These are phyloP conservation scores for Penicillium sclerotiorum DNA, from an alignment of 2,329 filamentous ascomycete genomes.

Conservation along the genomic window DNA sequence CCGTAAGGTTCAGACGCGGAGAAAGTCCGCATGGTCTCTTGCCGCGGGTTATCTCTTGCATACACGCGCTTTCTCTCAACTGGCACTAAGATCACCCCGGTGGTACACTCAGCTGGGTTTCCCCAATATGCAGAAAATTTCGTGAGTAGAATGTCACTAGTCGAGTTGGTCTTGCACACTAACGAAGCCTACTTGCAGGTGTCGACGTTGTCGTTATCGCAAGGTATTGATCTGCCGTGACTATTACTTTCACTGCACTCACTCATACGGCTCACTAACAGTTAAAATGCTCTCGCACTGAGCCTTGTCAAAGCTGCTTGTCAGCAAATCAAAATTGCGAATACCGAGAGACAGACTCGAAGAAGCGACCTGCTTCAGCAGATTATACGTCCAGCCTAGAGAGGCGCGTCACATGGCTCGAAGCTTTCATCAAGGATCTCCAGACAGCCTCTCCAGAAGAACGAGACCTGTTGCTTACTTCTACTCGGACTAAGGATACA, in stretches of 20 bases:
- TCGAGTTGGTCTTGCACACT: background rate
- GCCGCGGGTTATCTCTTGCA: no score
- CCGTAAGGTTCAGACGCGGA: no score
- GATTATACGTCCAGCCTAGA: background rate
- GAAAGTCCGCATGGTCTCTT: no score
- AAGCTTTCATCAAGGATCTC: background rate
- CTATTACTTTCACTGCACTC: no score
- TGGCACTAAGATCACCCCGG: no score
- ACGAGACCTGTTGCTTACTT: background rate
- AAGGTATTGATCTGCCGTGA: no score
- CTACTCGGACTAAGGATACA: background rate
- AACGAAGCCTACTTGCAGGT: background rate
- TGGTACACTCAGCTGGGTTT: no score
- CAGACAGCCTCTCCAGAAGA: background rate
- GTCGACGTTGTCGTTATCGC: background rate
- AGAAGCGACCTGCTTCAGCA: background rate
- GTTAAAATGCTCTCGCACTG: background rate
- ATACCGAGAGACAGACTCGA: background rate
- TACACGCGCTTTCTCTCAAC: no score
- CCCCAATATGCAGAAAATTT: background rate
- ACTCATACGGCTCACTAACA: conserved; percentile 16
- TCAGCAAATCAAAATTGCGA: background rate
- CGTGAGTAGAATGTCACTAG: background rate
- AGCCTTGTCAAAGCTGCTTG: background rate
- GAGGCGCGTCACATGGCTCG: background rate